Evolutionary conservation across 2,329 filamentous ascomycete genomes (phyloP).

Genomic region (Diaporthe ilicicola): DNA sequence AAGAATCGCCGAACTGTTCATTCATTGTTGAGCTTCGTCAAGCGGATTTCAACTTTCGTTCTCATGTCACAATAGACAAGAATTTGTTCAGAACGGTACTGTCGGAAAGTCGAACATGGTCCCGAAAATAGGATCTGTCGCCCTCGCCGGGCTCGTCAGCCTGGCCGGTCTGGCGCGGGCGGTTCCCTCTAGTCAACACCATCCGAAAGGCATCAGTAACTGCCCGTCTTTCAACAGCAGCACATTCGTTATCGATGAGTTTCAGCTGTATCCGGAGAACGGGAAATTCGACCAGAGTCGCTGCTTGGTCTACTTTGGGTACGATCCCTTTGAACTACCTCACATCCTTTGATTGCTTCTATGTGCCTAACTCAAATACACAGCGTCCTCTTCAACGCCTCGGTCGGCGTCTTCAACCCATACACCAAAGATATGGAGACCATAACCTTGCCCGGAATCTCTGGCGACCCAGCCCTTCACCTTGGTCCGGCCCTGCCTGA

Average conservation of each 20-base stretch:
- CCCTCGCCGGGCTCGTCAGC: background rate
- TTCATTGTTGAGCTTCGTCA: background rate
- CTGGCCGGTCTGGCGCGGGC: background rate
- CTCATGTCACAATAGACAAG: background rate
- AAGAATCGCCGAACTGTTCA: background rate
- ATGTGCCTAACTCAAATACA: background rate
- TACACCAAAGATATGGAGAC: slow-evolving; percentile 41
- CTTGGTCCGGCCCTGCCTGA: slow-evolving; percentile 49
- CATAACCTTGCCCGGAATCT: slow-evolving; percentile 42
- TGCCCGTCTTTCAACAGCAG: slow-evolving; percentile 37
- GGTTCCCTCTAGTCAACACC: background rate
- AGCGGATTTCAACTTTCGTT: background rate
- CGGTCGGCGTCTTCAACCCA: slow-evolving; percentile 45
- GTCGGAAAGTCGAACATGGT: background rate
- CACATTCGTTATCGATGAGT: slow-evolving; percentile 39
- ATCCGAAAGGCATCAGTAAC: background rate
- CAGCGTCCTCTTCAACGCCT: slow-evolving; percentile 45
- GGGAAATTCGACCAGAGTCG: slow-evolving; percentile 44
- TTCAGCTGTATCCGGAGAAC: slow-evolving; percentile 48
- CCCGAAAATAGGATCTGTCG: background rate
- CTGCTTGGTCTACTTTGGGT: slow-evolving; percentile 46
- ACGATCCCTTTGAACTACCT: background rate
- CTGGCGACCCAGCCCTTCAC: slow-evolving; percentile 41
- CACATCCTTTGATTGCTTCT: background rate
- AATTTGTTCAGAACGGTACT: background rate